phyloP scores from a whole-genome alignment of 495 filamentous ascomycete genomes.

The Immersiella caudata region DNA sequence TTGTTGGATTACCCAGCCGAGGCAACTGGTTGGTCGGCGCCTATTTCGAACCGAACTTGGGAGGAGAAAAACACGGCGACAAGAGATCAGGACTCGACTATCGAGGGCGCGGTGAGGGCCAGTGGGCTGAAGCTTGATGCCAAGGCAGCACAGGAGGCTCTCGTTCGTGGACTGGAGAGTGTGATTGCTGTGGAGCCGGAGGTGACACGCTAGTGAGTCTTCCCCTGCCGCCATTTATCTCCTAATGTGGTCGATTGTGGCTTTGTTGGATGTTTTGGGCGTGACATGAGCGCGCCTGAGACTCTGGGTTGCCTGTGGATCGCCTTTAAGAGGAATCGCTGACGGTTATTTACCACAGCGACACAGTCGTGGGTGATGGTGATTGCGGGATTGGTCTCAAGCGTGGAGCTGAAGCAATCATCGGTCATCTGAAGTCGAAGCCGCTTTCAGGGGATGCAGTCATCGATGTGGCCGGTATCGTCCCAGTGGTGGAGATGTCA shows the following conservation, averaged over 20 bases:
- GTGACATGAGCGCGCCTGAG: too few species aligned
- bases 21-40: conserved; percentile 81
- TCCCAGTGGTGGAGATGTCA: conserved; percentile 77
- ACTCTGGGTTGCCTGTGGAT: too few species aligned
- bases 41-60: conserved; percentile 66
- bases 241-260: too few species aligned
- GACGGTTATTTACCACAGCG: too few species aligned
- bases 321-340: too few species aligned
- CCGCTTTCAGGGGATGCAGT: conserved; percentile 69
- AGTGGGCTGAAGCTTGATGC: conserved; percentile 74
- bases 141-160: conserved; percentile 55
- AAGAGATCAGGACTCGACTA: conserved; percentile 42
- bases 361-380: conserved; percentile 92
- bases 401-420: conserved; percentile 85
- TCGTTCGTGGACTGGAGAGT: conserved; percentile 68
- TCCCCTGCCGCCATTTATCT: too few species aligned
- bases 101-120: conserved; percentile 55
- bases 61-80: conserved; percentile 53
- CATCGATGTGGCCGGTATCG: conserved; percentile 71
- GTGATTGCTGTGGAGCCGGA: conserved; percentile 79
- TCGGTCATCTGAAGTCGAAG: conserved; percentile 62
- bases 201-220: conserved; percentile 83
- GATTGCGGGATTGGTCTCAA: conserved; percentile 92
- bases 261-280: too few species aligned
- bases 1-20: conserved; percentile 85